Base-by-base conservation (phyloP, 2,329 filamentous ascomycete genomes). In the Hymenoscyphus salicellus region DNA sequence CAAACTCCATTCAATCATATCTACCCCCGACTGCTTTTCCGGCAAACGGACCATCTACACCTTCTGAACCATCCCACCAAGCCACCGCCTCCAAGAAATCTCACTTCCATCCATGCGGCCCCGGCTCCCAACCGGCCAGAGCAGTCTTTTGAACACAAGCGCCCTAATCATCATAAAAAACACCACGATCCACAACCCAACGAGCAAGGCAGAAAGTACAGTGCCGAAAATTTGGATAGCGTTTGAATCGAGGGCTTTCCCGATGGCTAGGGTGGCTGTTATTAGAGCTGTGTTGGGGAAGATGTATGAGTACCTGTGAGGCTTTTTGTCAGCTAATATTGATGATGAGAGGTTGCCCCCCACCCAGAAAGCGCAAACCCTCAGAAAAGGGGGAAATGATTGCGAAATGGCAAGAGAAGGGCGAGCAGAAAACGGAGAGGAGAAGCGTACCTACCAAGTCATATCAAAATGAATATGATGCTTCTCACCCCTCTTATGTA, bases 191-290 rank as follows among this genome's bases (percentile, higher is more conserved):
- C 91, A 95, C 41, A 88, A 84, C 11, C 88, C 58, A 10, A 94
- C 78, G 14, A 95, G 77, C 7, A 85, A 76, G n/a, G 82, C 80
- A 0, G 89, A 85, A 80, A 93, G 84, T 16, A 85, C 86, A 62
- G 86, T 89, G 0, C 89, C 90, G 36, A 91, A 78, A 10, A 93
- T 83, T 52, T 86, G 78, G 52, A 95, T 84, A 0, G 86, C 82
- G 5, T 77, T 75, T 69, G 81, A 86, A 1, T 83, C 77, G 55
- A 91, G 85, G 0, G 86, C 86, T 10, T 82, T 80, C 0, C 85
- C 89, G 59, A 95, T 83, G 1, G 88, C 85, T 68, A 90, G 87
- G 0, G 91, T 95, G 0, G 90, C 89, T 0, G 88, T 90, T n/a
- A 84, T 70, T 55, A 77, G 55, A 0, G 72, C 71, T 0, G 70